Base-by-base conservation (phyloP, 257 asterid species). In the Solanum tacnaense region DNA sequence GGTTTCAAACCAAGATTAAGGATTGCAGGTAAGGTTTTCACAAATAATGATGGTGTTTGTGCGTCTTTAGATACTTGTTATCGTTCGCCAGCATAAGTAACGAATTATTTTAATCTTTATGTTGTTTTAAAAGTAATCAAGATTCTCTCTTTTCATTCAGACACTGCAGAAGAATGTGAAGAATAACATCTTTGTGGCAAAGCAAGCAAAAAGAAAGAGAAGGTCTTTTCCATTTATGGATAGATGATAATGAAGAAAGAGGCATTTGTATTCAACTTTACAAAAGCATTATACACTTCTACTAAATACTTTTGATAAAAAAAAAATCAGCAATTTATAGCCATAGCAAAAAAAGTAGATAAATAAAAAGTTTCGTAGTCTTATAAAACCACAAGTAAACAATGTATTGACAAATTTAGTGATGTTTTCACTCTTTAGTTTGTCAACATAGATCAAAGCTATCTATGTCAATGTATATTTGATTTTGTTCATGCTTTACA, bases 131-230 rank as follows among this genome's bases (percentile, higher is more conserved):
- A 41, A 44, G 39, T 79, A 73, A 25, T 31, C 52, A 39, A 46
- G 78, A n/a, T 27, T 85, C 71, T 13, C 36, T 18, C 9, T 13
- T 34, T 15, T 76, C 44, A 23, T 72, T 34, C 83, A 90, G 91
- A 83, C 87, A 90, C 72, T 35, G 87, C 86, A 88, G 92, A 84
- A 46, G 88, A 83, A 83, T 90, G 92, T 90, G 87, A 88, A 39
- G 46, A 82, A 44, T 25, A 81, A 46, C 85, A 39, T 5, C 6
- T n/a, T 82, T 72, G 12, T 70, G 60, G 39, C 32, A 67, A 44
- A 58, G 36, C 13, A 44, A 60, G 9, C 67, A 41, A 56, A 86
- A 71, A n/a, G 56, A 16, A 16, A 21, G 38, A 25, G 7, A 36
- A 18, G 27, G 67, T 81, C 67, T 8, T 79, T 27, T 25, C 67